These are phyloP conservation scores for Durio zibethinus DNA, from an alignment of 345 rosid species.

Conservation along the genomic window DNA sequence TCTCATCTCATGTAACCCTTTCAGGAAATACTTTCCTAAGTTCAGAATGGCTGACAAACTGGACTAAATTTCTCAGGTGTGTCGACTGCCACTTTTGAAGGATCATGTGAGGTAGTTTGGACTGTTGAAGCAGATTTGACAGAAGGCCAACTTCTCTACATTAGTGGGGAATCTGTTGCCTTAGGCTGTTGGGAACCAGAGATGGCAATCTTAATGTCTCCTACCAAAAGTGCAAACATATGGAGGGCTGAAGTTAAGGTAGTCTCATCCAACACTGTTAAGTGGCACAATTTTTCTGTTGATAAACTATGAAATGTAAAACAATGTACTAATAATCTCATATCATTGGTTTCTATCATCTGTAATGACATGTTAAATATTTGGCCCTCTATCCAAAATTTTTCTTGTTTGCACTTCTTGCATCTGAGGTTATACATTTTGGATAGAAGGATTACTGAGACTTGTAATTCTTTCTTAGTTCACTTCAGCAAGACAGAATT, in stretches of 20 bases:
- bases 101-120: conserved; percentile 69
- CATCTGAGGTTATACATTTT: neutral
- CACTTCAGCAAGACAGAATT: neutral
- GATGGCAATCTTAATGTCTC: conserved; percentile 64
- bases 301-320: conserved; percentile 8
- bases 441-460: neutral
- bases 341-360: neutral
- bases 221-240: conserved; percentile 44
- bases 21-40: conserved; percentile 19
- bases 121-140: conserved; percentile 70
- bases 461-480: neutral
- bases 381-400: neutral
- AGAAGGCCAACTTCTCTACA: conserved; percentile 54
- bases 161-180: conserved; percentile 71
- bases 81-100: conserved; percentile 35
- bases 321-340: neutral
- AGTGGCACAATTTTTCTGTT: neutral
- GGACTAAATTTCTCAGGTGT: conserved; percentile 44
- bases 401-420: neutral
- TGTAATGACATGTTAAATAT: neutral
- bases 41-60: conserved; percentile 22
- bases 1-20: conserved; percentile 21
- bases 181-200: conserved; percentile 88
- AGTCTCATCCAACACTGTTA: conserved; percentile 17
- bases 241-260: conserved; percentile 89